These are phyloP conservation scores for Coemansia sp. DNA, from an alignment of 192 early-diverging fungal species.

Conservation along the genomic window DNA sequence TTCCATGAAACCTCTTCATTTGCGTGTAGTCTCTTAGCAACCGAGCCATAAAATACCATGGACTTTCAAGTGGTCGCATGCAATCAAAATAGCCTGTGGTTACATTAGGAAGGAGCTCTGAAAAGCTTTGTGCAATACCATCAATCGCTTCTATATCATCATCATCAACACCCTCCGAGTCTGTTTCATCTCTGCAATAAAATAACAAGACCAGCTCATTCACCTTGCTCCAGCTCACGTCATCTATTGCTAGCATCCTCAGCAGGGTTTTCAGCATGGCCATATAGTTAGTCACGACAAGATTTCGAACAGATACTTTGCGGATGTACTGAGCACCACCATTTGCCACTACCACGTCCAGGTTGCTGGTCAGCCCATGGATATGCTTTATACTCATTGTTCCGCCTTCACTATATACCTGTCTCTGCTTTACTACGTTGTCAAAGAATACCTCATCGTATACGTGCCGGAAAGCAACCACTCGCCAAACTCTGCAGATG, in stretches of 20 bases:
- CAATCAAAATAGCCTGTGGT: background rate
- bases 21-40: background rate
- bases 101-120: background rate
- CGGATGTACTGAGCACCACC: background rate
- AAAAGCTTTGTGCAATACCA: background rate
- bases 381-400: no score
- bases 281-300: background rate
- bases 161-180: background rate
- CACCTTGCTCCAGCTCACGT: background rate
- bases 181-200: background rate
- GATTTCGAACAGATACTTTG: background rate
- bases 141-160: background rate
- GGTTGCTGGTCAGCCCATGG: no score
- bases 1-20: background rate
- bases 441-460: no score
- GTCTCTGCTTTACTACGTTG: no score
- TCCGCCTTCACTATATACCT: no score
- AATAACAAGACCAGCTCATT: background rate
- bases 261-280: background rate
- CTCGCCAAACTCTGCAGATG: no score
- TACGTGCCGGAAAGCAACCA: no score
- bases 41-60: background rate
- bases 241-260: background rate
- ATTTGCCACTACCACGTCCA: background rate
- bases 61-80: background rate